Evolutionary conservation across 2,329 filamentous ascomycete species (phyloP), one percentile per base, ranked within the genome.

Genomic region (Dothidotthia symphoricarpi): DNA sequence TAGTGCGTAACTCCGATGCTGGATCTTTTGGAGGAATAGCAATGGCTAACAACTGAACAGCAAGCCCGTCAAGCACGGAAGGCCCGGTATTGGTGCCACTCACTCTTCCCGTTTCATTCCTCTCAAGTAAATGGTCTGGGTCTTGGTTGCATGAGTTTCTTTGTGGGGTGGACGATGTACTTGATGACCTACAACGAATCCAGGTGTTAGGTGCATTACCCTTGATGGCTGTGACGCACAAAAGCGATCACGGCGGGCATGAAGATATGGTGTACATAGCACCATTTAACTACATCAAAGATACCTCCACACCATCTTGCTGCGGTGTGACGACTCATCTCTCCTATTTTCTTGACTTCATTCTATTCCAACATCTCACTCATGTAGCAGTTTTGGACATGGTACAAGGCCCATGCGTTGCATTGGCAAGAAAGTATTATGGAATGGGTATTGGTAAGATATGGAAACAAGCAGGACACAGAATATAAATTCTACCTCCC

Each of bases 71-170:
- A 98, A 97, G 88, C 93, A 98, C 86, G 93, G 93, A 84, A 82
- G 93, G 76, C 93, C 93, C 70, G 93, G 93, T 97, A 98, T 98
- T 71, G 93, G 93, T 94, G 93, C 93, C 70, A 98, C 93, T 66
- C 90, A 98, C 87, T 97, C 91, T 80, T 98, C 93, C 76, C 89
- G 93, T 85, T 98, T 98, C 86, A 98, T 98, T 82, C 93, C 93
- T 75, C 86, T 98, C 75, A 98, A 98, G 83, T 97, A 96, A 69
- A 64, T 59, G 57, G 56, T 62, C 45, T 64, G 61, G 61, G 58
- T 61, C 56, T 54, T 53, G 62, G 61, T 61, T 67, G 61, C 62
- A 66, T 66, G 64, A 62, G 59, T 60, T 57, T 45, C 63, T 64
- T 61, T 43, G 55, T 55, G 55, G 57, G 55, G 49, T 43, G 55